phyloP scores from a whole-genome alignment of 805 yeast genomes.

The Ogataea polymorpha region DNA sequence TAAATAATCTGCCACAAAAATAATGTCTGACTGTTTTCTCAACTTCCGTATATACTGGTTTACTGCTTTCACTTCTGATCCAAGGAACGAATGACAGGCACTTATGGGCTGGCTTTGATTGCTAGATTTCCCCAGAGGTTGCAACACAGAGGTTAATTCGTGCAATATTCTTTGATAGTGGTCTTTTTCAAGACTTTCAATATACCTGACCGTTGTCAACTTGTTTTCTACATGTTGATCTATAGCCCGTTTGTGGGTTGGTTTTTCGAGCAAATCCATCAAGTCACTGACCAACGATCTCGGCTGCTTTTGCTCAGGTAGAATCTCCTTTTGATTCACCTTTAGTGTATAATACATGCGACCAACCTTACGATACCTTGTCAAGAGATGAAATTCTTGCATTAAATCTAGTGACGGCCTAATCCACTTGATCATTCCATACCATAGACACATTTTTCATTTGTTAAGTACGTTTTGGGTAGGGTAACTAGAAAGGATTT shows the following conservation, averaged over 20 bases:
- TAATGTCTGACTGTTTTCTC: background rate
- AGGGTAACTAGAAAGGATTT: no score
- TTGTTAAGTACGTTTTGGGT: no score
- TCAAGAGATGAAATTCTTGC: no score
- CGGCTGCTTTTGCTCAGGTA: no score
- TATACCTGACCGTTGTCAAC: background rate
- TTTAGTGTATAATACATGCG: no score
- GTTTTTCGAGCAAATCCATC: conserved; percentile 4
- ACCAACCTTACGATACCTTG: no score
- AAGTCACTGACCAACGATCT: background rate
- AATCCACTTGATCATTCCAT: no score
- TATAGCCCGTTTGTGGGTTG: background rate
- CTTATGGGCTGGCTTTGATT: background rate
- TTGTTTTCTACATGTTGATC: conserved; percentile 1
- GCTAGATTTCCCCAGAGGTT: background rate
- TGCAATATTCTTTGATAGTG: background rate
- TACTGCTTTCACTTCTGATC: background rate
- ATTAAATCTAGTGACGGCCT: no score
- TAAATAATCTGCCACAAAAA: background rate
- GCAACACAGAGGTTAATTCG: background rate
- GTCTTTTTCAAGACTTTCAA: background rate
- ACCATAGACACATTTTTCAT: no score
- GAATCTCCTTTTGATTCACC: no score
- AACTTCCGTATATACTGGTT: background rate
- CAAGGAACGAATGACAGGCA: background rate